A percentile compares a stretch with the other conserved stretches of the same genome.
These are phyloP conservation scores for Musa beccarii DNA, from an alignment of 176 grass and related monocot species.

Conservation along the genomic window DNA sequence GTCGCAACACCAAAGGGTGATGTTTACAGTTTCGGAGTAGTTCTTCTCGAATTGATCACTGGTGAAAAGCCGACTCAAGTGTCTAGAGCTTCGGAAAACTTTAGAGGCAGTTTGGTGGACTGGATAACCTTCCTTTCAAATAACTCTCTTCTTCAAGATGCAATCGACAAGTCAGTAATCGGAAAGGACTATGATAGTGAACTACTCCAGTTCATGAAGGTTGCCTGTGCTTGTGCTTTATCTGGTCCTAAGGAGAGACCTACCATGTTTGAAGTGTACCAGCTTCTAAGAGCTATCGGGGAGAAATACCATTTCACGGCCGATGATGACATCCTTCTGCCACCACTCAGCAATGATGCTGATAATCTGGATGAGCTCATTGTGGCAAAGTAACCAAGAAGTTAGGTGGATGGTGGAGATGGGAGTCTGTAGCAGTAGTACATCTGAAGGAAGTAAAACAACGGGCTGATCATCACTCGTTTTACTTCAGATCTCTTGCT, in stretches of 20 bases:
- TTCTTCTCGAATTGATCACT: slow-evolving; percentile 82
- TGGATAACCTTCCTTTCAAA: slow-evolving; percentile 98
- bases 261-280: slow-evolving; percentile 88
- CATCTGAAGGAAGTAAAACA: not conserved
- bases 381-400: slow-evolving; percentile 40
- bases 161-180: slow-evolving; percentile 68
- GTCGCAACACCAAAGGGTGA: slow-evolving; percentile 90
- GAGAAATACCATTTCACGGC: slow-evolving; percentile 77
- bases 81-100: slow-evolving; percentile 67
- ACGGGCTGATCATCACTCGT: not conserved
- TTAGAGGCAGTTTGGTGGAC: slow-evolving; percentile 87
- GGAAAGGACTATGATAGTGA: slow-evolving; percentile 71
- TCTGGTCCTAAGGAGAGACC: slow-evolving; percentile 72
- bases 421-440: not conserved
- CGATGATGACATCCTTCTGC: slow-evolving; percentile 54
- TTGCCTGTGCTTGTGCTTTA: slow-evolving; percentile 69
- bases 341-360: slow-evolving; percentile 24
- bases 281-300: slow-evolving; percentile 69
- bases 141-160: slow-evolving; percentile 75
- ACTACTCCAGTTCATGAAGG: slow-evolving; percentile 81
- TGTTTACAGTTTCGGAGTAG: slow-evolving; percentile 78
- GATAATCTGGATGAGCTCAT: slow-evolving; percentile 63
- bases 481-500: no score
- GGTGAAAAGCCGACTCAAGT: slow-evolving; percentile 58
- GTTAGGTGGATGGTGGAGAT: not conserved